A percentile compares a stretch with the other conserved stretches of the same genome.
These are phyloP conservation scores for Vishniacozyma victoriae DNA, from an alignment of 768 basidiomycete genomes.

Conservation along the genomic window DNA sequence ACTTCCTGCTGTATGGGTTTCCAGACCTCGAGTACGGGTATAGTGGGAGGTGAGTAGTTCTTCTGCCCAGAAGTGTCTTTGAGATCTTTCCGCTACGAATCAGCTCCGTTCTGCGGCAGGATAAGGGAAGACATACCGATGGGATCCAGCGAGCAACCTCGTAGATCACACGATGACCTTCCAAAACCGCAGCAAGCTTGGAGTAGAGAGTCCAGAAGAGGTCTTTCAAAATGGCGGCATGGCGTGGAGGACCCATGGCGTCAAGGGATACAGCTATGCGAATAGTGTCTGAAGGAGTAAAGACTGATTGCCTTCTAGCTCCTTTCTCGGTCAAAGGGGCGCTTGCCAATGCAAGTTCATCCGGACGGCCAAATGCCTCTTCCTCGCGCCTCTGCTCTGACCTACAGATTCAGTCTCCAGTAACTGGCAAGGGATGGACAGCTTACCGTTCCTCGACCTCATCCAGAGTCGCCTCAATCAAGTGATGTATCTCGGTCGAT, in stretches of 20 bases:
- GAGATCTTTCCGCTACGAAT: conserved; percentile 75
- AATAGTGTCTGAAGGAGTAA: conserved; percentile 19
- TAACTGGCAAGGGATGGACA: background rate
- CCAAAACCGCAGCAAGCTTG: conserved; percentile 86
- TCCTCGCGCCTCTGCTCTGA: conserved; percentile 26
- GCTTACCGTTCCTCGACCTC: conserved; percentile 81
- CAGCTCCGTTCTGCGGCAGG: conserved; percentile 1
- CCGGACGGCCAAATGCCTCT: no score
- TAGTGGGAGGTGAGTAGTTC: conserved; percentile 51
- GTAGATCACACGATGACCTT: conserved; percentile 80
- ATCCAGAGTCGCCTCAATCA: conserved; percentile 79
- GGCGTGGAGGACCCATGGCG: conserved; percentile 50
- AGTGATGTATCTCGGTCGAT: conserved; percentile 69
- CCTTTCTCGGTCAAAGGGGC: no score
- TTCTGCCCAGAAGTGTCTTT: conserved; percentile 77
- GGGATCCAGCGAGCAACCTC: conserved; percentile 88
- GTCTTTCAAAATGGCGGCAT: conserved; percentile 81
- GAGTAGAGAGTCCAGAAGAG: conserved; percentile 97
- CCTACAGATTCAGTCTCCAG: background rate
- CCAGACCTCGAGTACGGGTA: conserved; percentile 81
- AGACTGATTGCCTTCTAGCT: conserved; percentile 19
- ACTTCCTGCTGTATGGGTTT: conserved; percentile 82
- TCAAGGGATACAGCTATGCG: conserved; percentile 54
- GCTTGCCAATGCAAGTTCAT: no score
- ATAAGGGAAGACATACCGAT: conserved; percentile 58